A percentile compares a stretch with the other conserved stretches of the same genome.
phyloP scores from a whole-genome alignment of 1,139 yeast species.

The Diutina neorugosa region DNA sequence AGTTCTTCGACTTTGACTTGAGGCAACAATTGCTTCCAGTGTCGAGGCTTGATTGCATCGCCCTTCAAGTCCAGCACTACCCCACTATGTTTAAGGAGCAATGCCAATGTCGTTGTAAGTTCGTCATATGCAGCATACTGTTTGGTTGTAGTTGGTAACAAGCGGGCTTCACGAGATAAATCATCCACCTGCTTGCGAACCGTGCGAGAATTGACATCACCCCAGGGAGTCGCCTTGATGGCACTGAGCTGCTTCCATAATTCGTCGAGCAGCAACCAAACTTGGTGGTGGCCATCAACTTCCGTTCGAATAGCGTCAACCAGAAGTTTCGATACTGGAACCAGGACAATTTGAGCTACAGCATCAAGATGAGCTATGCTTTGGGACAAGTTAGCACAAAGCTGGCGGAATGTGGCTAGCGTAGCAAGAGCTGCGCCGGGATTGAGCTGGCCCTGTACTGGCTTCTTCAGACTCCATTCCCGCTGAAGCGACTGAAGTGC shows the following conservation, averaged over 20 bases:
- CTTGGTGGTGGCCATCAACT: neutral
- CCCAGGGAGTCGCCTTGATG: neutral
- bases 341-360: constrained; percentile 16
- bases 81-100: constrained; percentile 13
- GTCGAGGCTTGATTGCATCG: constrained; percentile 7
- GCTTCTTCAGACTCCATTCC: constrained; percentile 42
- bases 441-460: constrained; percentile 27
- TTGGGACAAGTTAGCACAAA: constrained; percentile 10
- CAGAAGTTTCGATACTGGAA: neutral
- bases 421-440: constrained; percentile 41
- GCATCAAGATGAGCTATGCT: neutral
- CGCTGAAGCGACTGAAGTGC: constrained; percentile 14
- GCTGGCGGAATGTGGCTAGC: constrained; percentile 30
- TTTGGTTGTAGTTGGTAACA: neutral
- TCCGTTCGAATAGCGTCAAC: neutral
- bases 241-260: neutral
- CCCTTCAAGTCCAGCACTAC: constrained; percentile 6
- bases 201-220: neutral
- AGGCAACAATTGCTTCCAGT: neutral
- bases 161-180: neutral
- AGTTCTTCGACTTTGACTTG: constrained; percentile 8
- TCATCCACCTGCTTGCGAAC: neutral
- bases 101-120: constrained; percentile 48
- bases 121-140: constrained; percentile 2
- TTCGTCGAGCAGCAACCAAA: constrained; percentile 30